Conservation (phyloP, 345 rosid genomes). For the Rhizophora apiculata region DNA sequence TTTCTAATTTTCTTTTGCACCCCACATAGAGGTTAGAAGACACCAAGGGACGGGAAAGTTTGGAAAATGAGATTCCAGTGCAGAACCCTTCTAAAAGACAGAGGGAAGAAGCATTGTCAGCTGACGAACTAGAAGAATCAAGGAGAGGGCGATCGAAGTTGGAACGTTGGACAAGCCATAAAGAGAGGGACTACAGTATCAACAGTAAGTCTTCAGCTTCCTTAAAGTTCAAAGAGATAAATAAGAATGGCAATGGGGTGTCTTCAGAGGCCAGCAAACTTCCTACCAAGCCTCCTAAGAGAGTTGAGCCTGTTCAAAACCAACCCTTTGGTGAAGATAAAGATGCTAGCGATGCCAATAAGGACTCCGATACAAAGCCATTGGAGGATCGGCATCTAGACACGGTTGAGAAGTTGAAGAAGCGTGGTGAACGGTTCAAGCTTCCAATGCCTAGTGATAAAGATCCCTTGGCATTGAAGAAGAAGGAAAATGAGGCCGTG, state of each 20-base stretch:
- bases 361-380: constrained; percentile 51
- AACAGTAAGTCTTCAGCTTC: constrained; percentile 59
- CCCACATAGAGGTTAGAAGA: constrained; percentile 54
- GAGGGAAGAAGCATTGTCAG: constrained; percentile 61
- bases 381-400: constrained; percentile 68
- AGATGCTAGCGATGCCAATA: constrained; percentile 45
- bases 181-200: constrained; percentile 65
- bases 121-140: constrained; percentile 73
- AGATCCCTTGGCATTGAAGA: constrained; percentile 54
- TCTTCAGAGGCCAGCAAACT: constrained; percentile 35
- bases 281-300: constrained; percentile 35
- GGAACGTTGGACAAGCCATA: constrained; percentile 96
- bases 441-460: constrained; percentile 87
- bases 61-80: constrained; percentile 32
- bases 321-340: constrained; percentile 43
- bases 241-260: constrained; percentile 39
- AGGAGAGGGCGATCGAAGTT: constrained; percentile 81
- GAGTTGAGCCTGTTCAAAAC: constrained; percentile 37
- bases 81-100: constrained; percentile 49
- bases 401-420: constrained; percentile 95
- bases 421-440: constrained; percentile 95
- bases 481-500: constrained; percentile 48
- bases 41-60: constrained; percentile 40
- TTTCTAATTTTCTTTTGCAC: constrained; percentile 7
- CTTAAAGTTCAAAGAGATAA: constrained; percentile 56